A percentile compares a stretch with the other conserved stretches of the same genome.
These are phyloP conservation scores for Herpetospermum pedunculosum DNA, from an alignment of 306 rosid species.

Conservation along the genomic window DNA sequence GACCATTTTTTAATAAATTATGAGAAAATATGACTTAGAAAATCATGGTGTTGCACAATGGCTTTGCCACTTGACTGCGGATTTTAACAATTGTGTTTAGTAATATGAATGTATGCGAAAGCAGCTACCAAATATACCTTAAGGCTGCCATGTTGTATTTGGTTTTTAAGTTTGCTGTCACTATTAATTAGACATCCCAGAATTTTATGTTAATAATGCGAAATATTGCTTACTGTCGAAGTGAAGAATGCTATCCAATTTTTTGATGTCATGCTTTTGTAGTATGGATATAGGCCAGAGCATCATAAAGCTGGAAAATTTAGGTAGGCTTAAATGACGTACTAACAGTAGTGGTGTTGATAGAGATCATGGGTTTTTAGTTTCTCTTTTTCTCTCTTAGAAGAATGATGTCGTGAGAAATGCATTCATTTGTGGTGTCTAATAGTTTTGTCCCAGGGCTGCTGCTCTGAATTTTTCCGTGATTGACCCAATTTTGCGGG, in stretches of 20 bases:
- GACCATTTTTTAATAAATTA: neutral
- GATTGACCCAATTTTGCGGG: neutral
- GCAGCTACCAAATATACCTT: too few species aligned
- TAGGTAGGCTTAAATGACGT: neutral
- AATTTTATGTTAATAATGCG: neutral
- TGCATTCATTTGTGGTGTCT: conserved; percentile 10
- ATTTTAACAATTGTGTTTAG: neutral
- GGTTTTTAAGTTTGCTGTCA: neutral
- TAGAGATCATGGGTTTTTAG: neutral
- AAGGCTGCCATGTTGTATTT: neutral
- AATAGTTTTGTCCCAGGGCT: neutral
- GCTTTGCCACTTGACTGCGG: neutral
- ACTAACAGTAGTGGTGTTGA: neutral
- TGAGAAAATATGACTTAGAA: neutral
- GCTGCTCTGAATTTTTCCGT: neutral
- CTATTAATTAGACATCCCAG: neutral
- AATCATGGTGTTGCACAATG: neutral
- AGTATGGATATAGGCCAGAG: neutral
- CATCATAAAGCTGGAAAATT: neutral
- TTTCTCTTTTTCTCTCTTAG: neutral
- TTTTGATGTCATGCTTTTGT: neutral
- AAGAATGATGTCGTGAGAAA: conserved; percentile 9
- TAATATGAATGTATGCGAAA: neutral
- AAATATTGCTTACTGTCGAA: neutral
- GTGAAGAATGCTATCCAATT: neutral